Evolutionary conservation across 305 asterid genomes (phyloP).

Genomic region (Fraxinus sp.): DNA sequence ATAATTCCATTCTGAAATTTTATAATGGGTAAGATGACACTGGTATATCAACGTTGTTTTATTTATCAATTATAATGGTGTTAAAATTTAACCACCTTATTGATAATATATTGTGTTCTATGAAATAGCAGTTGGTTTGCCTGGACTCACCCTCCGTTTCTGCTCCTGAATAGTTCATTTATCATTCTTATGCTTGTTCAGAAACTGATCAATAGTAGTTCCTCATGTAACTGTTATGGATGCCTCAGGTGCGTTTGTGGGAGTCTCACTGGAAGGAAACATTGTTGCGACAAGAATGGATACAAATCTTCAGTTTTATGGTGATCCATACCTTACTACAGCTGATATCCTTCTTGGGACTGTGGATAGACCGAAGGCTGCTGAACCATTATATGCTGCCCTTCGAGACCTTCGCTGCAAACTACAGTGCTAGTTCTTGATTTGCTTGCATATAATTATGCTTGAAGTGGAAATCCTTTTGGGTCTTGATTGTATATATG

Average conservation of each 20-base stretch:
- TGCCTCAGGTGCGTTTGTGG: constrained; percentile 83
- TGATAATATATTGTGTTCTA: background rate
- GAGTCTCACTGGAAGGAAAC: constrained; percentile 92
- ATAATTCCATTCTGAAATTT: background rate
- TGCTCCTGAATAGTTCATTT: background rate
- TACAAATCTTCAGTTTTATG: constrained; percentile 81
- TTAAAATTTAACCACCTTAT: background rate
- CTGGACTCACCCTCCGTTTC: background rate
- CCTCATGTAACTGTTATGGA: constrained; percentile 22
- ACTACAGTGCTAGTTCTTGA: constrained; percentile 38
- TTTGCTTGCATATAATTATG: background rate
- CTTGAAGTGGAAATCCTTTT: background rate
- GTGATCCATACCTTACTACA: constrained; percentile 91
- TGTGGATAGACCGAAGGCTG: constrained; percentile 91
- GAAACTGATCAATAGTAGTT: background rate
- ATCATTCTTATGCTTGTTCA: background rate
- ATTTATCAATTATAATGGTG: background rate
- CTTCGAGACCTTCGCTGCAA: constrained; percentile 62
- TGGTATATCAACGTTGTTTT: background rate
- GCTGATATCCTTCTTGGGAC: constrained; percentile 84
- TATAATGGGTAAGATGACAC: background rate
- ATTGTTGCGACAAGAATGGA: constrained; percentile 84
- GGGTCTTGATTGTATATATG: background rate
- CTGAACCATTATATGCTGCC: constrained; percentile 80
- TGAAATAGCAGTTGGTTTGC: background rate